Percentiles rank a stretch among this genome's conserved stretches.
Evolutionary conservation across 2,329 filamentous ascomycete species (phyloP).

Genomic region (Madurella fahalii): DNA sequence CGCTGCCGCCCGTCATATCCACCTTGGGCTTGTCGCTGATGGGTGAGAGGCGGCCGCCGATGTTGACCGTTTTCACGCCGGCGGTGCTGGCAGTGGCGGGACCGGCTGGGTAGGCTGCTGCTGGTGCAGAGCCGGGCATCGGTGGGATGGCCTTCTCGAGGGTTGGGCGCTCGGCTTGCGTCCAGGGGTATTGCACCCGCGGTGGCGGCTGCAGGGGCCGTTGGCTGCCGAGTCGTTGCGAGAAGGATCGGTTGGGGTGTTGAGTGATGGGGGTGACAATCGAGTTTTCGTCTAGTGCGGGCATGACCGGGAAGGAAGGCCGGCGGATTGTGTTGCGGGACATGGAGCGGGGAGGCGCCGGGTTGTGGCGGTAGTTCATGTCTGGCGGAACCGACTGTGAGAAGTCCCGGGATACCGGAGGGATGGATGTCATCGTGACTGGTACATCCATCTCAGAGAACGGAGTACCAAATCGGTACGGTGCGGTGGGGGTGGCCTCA

Average conservation of each 20-base stretch:
- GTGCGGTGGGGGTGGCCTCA: conserved; percentile 54
- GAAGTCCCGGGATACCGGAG: conserved; percentile 69
- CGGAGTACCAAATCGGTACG: conserved; percentile 78
- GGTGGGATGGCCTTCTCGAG: conserved; percentile 46
- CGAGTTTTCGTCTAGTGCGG: conserved; percentile 63
- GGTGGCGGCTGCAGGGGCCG: conserved; percentile 49
- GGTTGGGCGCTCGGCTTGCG: conserved; percentile 42
- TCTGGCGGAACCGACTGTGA: conserved; percentile 92
- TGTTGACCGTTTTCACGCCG: conserved; percentile 22
- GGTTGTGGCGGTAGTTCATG: conserved; percentile 68
- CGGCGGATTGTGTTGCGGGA: conserved; percentile 57
- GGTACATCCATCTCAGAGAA: conserved; percentile 90
- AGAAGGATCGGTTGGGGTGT: conserved; percentile 34
- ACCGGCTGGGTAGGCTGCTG: conserved; percentile 21
- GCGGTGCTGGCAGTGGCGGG: conserved; percentile 18
- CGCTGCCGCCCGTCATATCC: conserved; percentile 40
- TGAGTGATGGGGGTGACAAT: conserved; percentile 25
- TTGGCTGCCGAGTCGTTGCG: conserved; percentile 34
- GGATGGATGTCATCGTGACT: conserved; percentile 65
- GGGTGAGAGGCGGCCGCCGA: conserved; percentile 30
- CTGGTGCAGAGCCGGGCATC: conserved; percentile 23
- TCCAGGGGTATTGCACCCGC: conserved; percentile 54
- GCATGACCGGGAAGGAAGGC: conserved; percentile 65
- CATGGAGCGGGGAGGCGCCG: conserved; percentile 41
- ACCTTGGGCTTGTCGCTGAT: conserved; percentile 30